Evolutionary conservation across 345 rosid genomes (phyloP).

Genomic region (Physaria fendleri): DNA sequence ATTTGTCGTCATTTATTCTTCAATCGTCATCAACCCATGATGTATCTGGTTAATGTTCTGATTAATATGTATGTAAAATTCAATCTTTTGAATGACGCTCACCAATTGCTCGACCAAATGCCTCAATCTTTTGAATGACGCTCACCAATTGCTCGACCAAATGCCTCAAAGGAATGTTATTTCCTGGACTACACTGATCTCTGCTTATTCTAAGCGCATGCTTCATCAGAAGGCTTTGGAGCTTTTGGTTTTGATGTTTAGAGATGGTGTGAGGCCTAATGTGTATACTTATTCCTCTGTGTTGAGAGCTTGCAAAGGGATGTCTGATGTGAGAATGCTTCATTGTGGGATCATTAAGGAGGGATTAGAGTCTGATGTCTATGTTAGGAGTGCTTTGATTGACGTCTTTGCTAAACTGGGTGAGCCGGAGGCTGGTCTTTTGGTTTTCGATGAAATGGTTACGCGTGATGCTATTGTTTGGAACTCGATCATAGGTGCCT

Average conservation of each 20-base stretch:
- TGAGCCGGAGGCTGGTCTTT: conserved; percentile 34
- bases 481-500: conserved; percentile 67
- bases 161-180: conserved; percentile 35
- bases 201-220: conserved; percentile 42
- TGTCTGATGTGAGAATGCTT: conserved; percentile 42
- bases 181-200: conserved; percentile 75
- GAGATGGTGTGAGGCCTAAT: conserved; percentile 53
- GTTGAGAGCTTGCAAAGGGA: conserved; percentile 44
- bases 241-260: conserved; percentile 43
- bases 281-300: conserved; percentile 62
- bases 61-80: conserved; percentile 54
- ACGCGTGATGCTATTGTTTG: conserved; percentile 63
- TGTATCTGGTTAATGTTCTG: conserved; percentile 41
- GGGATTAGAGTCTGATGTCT: conserved; percentile 63
- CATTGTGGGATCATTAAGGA: conserved; percentile 45
- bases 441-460: conserved; percentile 48
- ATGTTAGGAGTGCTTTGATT: conserved; percentile 60
- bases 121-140: conserved; percentile 34
- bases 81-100: conserved; percentile 36
- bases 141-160: conserved; percentile 33
- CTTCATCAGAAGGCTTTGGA: conserved; percentile 26
- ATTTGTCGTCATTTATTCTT: conserved; percentile 47
- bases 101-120: conserved; percentile 33
- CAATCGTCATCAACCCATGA: conserved; percentile 37
- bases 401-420: conserved; percentile 59